A percentile compares a stretch with the other conserved stretches of the same genome.
Evolutionary conservation across 2,329 filamentous ascomycete genomes (phyloP).

Genomic region (Passalora sequoiae): DNA sequence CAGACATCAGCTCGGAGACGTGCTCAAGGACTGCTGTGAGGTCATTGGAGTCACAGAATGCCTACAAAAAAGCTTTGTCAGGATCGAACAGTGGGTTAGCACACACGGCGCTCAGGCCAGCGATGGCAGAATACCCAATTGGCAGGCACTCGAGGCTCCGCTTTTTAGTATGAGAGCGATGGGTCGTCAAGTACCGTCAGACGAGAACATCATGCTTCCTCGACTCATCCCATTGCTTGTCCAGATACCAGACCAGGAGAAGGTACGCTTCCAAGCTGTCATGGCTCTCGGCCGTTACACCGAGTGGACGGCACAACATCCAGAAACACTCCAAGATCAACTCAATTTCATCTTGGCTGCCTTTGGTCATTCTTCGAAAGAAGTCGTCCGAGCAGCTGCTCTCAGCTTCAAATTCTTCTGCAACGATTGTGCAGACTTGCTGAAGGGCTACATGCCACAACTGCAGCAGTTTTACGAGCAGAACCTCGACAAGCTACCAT

Average conservation of each 20-base stretch:
- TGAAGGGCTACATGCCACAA: slow-evolving; percentile 77
- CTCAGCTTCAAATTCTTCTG: slow-evolving; percentile 97
- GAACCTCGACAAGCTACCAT: slow-evolving; percentile 78
- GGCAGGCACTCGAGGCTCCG: slow-evolving; percentile 93
- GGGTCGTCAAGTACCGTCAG: slow-evolving; percentile 88
- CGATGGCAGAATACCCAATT: slow-evolving; percentile 74
- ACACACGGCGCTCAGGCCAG: slow-evolving; percentile 73
- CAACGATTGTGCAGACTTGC: slow-evolving; percentile 81
- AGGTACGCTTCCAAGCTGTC: slow-evolving; percentile 95
- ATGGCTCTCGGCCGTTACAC: slow-evolving; percentile 97
- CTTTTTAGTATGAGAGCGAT: slow-evolving; percentile 93
- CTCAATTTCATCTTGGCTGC: slow-evolving; percentile 93
- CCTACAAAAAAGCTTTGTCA: slow-evolving; percentile 76
- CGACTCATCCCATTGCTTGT: slow-evolving; percentile 91
- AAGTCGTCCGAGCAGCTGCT: slow-evolving; percentile 86
- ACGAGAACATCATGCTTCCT: slow-evolving; percentile 80
- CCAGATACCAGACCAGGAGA: slow-evolving; percentile 91
- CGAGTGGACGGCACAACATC: slow-evolving; percentile 93
- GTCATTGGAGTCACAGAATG: slow-evolving; percentile 93
- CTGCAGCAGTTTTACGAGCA: slow-evolving; percentile 90
- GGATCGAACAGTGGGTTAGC: slow-evolving; percentile 84
- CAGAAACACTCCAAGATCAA: slow-evolving; percentile 85
- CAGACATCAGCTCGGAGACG: slow-evolving; percentile 94
- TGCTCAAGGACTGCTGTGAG: slow-evolving; percentile 92
- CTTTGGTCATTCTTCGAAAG: slow-evolving; percentile 81